Evolutionary conservation across 2,329 filamentous ascomycete genomes (phyloP).

Genomic region (Coleophoma eucalyptorum): DNA sequence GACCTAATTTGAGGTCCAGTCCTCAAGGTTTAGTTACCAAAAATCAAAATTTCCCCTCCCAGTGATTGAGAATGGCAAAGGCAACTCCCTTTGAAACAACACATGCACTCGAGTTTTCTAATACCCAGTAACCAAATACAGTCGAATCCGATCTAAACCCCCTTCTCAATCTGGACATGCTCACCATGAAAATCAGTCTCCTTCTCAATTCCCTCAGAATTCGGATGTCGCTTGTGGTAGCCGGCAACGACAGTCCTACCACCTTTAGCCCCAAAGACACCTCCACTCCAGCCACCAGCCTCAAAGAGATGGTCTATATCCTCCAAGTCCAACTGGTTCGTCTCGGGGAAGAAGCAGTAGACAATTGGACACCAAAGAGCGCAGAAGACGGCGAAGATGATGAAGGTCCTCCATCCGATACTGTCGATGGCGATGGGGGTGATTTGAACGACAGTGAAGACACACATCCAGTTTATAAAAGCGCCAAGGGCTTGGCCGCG

Average conservation of each 20-base stretch:
- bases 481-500: slow-evolving; percentile 45
- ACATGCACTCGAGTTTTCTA: not conserved
- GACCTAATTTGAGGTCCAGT: no score
- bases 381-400: slow-evolving; percentile 41
- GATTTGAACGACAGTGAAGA: slow-evolving; percentile 57
- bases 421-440: slow-evolving; percentile 46
- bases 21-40: no score
- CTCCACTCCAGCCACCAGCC: slow-evolving; percentile 31
- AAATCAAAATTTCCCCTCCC: not conserved
- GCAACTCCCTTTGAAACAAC: not conserved
- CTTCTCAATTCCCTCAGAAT: slow-evolving; percentile 3
- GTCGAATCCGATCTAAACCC: not conserved
- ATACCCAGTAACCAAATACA: not conserved
- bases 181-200: not conserved
- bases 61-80: not conserved
- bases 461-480: slow-evolving; percentile 65
- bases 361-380: slow-evolving; percentile 34
- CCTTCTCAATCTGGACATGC: slow-evolving; percentile 2
- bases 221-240: slow-evolving; percentile 3
- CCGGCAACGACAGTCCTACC: slow-evolving; percentile 15
- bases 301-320: slow-evolving; percentile 39
- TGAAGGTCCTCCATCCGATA: slow-evolving; percentile 40
- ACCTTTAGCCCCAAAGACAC: slow-evolving; percentile 26
- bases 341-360: slow-evolving; percentile 44
- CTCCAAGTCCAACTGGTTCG: slow-evolving; percentile 37